A percentile compares a stretch with the other conserved stretches of the same genome.
Conservation (phyloP, 305 asterid genomes). For the Fraxinus dipetala region DNA sequence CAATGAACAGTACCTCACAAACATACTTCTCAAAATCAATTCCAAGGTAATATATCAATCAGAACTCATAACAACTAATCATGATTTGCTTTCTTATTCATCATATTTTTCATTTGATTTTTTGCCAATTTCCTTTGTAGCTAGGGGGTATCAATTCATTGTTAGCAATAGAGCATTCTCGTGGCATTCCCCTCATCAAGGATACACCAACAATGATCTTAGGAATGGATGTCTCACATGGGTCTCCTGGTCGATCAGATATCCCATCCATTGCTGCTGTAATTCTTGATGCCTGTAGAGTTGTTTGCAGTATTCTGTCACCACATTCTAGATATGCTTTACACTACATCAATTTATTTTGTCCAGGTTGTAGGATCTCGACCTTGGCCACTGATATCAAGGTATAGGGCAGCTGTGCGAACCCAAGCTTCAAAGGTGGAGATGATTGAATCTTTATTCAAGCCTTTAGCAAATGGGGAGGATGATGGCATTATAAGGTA, state of each 20-base stretch:
- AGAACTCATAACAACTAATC: conserved; percentile 10
- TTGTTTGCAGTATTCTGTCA: conserved; percentile 1
- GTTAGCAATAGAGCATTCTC: conserved; percentile 65
- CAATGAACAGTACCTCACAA: conserved; percentile 73
- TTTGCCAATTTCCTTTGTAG: conserved; percentile 37
- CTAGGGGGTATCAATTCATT: conserved; percentile 90
- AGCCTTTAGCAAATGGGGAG: conserved; percentile 74
- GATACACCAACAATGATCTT: conserved; percentile 85
- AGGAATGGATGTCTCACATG: conserved; percentile 97
- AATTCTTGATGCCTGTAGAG: conserved; percentile 29
- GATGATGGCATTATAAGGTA: conserved; percentile 96
- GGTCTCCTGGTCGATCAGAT: conserved; percentile 81
- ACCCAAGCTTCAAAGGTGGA: conserved; percentile 77
- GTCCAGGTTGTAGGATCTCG: conserved; percentile 86
- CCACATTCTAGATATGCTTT: conserved; percentile 16
- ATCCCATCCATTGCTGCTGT: conserved; percentile 94
- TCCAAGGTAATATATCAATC: conserved; percentile 54
- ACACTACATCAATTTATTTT: conserved; percentile 13
- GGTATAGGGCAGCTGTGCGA: conserved; percentile 88
- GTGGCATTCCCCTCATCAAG: conserved; percentile 48
- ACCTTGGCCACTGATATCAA: conserved; percentile 88
- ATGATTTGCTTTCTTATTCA: conserved; percentile 19
- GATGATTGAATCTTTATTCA: conserved; percentile 77
- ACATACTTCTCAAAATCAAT: conserved; percentile 88
- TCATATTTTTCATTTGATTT: conserved; percentile 9